Base-by-base conservation (phyloP, 805 yeast genomes). In the Ogataea glucozyma region DNA sequence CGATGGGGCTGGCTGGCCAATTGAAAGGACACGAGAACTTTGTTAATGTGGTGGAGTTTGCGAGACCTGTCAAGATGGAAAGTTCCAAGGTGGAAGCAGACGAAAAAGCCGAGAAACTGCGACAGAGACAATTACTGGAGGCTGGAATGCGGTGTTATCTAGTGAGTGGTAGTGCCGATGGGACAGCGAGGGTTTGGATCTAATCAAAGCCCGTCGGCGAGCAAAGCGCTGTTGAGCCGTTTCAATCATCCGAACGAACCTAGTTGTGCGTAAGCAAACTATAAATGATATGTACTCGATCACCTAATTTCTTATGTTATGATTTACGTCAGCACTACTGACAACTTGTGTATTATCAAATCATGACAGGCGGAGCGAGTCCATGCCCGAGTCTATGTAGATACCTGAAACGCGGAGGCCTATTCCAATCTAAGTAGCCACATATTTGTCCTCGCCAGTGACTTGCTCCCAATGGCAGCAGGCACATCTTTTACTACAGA, bases 21-120 rank as follows among this genome's bases (percentile, higher is more conserved):
- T 67, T 88, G 35, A 61, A 58, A 3, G 81, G 76, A 0, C 96
- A 88, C 61, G 81, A 78, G n/a, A 89, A 86, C 20, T 90, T 89
- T 62, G 76, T 89, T 2, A 85, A 80, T 51, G 71, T 78, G 36
- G 65, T 88, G 7, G 65, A 60, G 16, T 76, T 80, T 70, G 85
- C 86, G 0, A 57, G 68, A 0, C 71, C 79, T 1, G 60, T 71
- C 2, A 48, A 49, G 30, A 44, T 37, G 7, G 31, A 14, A n/a
- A 19, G 31, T n/a, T 27, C 19, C 4, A 7, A 19, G 16, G 29
- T 6, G 13, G 13, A 12, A 26, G 2, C 50, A 51, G 30, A 45
- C 40, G 8, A 44, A 36, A 8, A 38, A 43, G 23, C 44, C 38
- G 2, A 42, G 47, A 4, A 47, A 48, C 21, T 49, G 49, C 4